Conservation (phyloP, 164 flowering plant genomes). For the Aristolochia fimbriata region DNA sequence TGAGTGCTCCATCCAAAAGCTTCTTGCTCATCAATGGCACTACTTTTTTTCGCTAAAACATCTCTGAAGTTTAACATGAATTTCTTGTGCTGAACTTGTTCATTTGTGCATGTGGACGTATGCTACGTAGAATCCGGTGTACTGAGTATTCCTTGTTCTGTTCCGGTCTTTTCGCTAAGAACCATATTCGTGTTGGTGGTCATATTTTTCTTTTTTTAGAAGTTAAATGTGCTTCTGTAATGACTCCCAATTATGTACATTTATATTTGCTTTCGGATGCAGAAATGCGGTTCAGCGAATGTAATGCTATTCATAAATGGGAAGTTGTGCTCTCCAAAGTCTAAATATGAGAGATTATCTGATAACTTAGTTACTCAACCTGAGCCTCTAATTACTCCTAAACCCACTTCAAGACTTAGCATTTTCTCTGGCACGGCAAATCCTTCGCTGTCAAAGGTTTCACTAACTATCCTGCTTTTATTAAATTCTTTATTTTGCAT, state of each 20-base stretch:
- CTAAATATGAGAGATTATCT: constrained; percentile 4
- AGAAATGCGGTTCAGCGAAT: constrained; percentile 10
- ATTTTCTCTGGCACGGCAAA: constrained; percentile 21
- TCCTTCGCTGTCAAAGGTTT: constrained; percentile 16
- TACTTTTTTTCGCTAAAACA: background rate
- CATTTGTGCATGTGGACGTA: background rate
- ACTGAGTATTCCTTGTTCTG: too few species aligned
- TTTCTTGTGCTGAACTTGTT: background rate
- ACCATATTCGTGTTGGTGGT: background rate
- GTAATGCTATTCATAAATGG: constrained; percentile 5
- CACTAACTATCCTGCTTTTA: background rate
- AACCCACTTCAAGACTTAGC: constrained; percentile 9
- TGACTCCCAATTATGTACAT: background rate
- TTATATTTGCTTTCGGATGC: constrained; percentile 1
- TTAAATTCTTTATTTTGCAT: background rate
- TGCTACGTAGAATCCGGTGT: too few species aligned
- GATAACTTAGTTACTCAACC: constrained; percentile 1
- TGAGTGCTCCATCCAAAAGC: too few species aligned
- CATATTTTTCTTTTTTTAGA: background rate
- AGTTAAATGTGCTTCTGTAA: background rate
- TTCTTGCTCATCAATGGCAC: background rate
- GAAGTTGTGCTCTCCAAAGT: constrained; percentile 5
- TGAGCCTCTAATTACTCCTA: constrained; percentile 6
- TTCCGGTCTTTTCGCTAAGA: too few species aligned
- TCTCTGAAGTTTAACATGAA: background rate